Percentiles rank a stretch among this genome's conserved stretches.
Conservation (phyloP, 176 grass and related monocot species). For the Zoysia japonica region DNA sequence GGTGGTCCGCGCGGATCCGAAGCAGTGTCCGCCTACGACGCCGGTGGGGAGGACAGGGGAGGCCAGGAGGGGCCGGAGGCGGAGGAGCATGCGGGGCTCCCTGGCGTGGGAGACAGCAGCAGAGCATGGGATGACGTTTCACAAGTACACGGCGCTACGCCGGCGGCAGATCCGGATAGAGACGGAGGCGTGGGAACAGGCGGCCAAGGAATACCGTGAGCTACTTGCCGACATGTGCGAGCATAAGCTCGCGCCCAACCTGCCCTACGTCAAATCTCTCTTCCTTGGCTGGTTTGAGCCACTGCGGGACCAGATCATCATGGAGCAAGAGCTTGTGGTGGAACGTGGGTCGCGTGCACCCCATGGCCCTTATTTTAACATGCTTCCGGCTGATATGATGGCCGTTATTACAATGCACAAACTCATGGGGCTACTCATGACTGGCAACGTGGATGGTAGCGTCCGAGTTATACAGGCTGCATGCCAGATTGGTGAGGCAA, state of each 20-base stretch:
- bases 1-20: slow-evolving; percentile 5
- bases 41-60: neutral
- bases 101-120: neutral
- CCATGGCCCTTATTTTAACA: slow-evolving; percentile 47
- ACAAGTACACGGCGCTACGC: slow-evolving; percentile 55
- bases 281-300: slow-evolving; percentile 96
- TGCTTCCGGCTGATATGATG: slow-evolving; percentile 90
- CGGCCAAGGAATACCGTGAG: slow-evolving; percentile 84
- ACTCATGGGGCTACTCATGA: slow-evolving; percentile 94
- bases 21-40: neutral
- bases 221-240: slow-evolving; percentile 85
- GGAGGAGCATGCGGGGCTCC: slow-evolving; percentile 7
- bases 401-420: slow-evolving; percentile 99
- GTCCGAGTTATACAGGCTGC: slow-evolving; percentile 75
- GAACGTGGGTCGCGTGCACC: slow-evolving; percentile 14
- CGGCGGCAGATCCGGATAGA: slow-evolving; percentile 76
- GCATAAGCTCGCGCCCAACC: slow-evolving; percentile 84
- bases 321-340: slow-evolving; percentile 60
- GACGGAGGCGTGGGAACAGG: slow-evolving; percentile 96
- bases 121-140: slow-evolving; percentile 43
- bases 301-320: slow-evolving; percentile 60
- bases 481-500: slow-evolving; percentile 60
- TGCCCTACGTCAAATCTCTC: slow-evolving; percentile 90
- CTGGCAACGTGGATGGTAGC: slow-evolving; percentile 52
- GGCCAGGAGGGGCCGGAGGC: slow-evolving; percentile 12